These are phyloP conservation scores for Podaxis sp. DNA, from an alignment of 768 basidiomycete species.

Conservation along the genomic window DNA sequence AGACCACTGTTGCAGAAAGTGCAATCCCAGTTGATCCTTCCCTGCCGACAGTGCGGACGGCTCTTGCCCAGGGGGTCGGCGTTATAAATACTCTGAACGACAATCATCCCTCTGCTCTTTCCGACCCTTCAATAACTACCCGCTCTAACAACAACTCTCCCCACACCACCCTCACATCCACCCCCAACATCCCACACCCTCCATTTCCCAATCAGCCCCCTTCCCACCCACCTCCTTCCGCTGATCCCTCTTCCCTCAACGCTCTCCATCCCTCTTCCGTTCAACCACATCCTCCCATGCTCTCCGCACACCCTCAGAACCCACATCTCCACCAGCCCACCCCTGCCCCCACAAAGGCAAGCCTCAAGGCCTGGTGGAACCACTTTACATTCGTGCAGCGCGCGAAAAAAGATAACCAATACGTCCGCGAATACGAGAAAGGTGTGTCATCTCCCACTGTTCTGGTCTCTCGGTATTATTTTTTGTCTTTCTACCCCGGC, in stretches of 20 bases:
- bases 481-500: neutral
- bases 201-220: neutral
- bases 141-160: neutral
- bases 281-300: slow-evolving; percentile 10
- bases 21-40: neutral
- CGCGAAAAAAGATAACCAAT: slow-evolving; percentile 52
- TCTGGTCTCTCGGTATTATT: neutral
- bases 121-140: neutral
- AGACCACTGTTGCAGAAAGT: neutral
- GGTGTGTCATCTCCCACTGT: neutral
- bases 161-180: neutral
- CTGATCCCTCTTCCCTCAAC: neutral
- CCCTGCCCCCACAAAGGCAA: slow-evolving; percentile 46
- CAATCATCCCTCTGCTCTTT: neutral
- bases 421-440: slow-evolving; percentile 10
- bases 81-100: slow-evolving; percentile 8
- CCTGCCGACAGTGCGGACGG: slow-evolving; percentile 2
- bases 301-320: slow-evolving; percentile 16
- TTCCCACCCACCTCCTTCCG: neutral
- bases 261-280: neutral
- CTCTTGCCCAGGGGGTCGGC: slow-evolving; percentile 5
- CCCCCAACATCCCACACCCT: neutral
- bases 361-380: slow-evolving; percentile 81
- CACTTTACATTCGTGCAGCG: slow-evolving; percentile 68
- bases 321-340: slow-evolving; percentile 12